phyloP scores from a whole-genome alignment of 768 basidiomycete genomes.

The Podaxis carcinomalis region DNA sequence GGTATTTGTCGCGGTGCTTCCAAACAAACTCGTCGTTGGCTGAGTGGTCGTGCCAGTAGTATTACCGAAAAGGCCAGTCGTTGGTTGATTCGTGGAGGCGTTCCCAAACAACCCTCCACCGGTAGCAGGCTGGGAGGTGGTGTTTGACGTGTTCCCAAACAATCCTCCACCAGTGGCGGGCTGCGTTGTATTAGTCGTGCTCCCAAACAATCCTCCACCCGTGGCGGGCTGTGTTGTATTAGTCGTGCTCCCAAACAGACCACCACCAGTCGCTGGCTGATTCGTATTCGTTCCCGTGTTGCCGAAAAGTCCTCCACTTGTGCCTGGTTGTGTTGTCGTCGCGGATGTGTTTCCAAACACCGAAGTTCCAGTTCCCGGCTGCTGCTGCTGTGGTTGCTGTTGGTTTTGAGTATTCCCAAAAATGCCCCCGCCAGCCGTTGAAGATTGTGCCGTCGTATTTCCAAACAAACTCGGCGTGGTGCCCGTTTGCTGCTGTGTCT shows the following conservation, averaged over 20 bases:
- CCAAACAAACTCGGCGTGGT: slow-evolving; percentile 20
- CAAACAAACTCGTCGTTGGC: slow-evolving; percentile 11
- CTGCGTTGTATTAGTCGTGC: slow-evolving; percentile 12
- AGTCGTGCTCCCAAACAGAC: slow-evolving; percentile 21
- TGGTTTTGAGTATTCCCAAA: slow-evolving; percentile 26
- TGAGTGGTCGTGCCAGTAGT: slow-evolving; percentile 5
- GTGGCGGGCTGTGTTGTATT: slow-evolving; percentile 13
- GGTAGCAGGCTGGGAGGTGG: slow-evolving; percentile 17
- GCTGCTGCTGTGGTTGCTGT: neutral
- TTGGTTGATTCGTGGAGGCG: slow-evolving; percentile 1
- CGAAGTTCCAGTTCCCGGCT: neutral
- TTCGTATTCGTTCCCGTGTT: slow-evolving; percentile 2
- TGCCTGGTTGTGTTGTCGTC: neutral
- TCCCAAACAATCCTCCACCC: slow-evolving; percentile 23
- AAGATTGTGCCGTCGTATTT: slow-evolving; percentile 8
- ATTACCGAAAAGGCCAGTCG: slow-evolving; percentile 19
- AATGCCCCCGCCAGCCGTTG: slow-evolving; percentile 15
- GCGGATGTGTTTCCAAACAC: slow-evolving; percentile 13
- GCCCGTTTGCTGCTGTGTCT: slow-evolving; percentile 4
- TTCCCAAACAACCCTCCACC: slow-evolving; percentile 17
- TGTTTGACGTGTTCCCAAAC: slow-evolving; percentile 18
- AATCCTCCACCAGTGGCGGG: slow-evolving; percentile 18
- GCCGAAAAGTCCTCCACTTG: slow-evolving; percentile 17
- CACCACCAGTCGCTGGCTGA: slow-evolving; percentile 15
- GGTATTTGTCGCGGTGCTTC: slow-evolving; percentile 12